Evolutionary conservation across 345 rosid genomes (phyloP).

Genomic region (Tarenaya hassleriana): DNA sequence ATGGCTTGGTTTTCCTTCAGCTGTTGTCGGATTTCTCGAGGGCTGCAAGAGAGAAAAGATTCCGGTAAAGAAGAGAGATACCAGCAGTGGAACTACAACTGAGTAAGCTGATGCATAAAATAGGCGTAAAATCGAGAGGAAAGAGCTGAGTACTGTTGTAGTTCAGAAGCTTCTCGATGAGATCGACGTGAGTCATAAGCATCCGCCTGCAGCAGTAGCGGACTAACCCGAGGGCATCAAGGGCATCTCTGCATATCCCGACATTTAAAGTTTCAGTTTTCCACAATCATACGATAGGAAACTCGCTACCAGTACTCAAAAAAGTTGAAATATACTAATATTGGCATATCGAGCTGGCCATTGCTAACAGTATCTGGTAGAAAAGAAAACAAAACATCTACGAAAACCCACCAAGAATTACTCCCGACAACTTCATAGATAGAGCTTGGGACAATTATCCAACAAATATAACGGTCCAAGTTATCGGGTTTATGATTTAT

Average conservation of each 20-base stretch:
- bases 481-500: no score
- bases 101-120: neutral
- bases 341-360: no score
- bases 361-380: no score
- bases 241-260: conserved; percentile 69
- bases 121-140: conserved; percentile 1
- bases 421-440: no score
- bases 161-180: conserved; percentile 96
- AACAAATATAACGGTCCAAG: no score
- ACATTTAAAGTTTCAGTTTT: neutral
- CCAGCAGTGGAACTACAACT: neutral
- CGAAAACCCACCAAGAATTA: no score
- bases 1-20: no score
- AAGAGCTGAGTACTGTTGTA: conserved; percentile 66
- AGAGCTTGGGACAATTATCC: no score
- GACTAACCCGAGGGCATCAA: conserved; percentile 82
- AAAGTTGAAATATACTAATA: no score
- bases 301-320: neutral
- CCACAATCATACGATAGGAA: neutral
- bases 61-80: conserved; percentile 1
- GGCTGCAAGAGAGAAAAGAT: conserved; percentile 38
- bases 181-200: conserved; percentile 99
- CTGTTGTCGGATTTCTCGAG: conserved; percentile 62
- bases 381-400: no score
- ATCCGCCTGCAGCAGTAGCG: conserved; percentile 94